phyloP scores from a whole-genome alignment of 129 eudicot species.

The Chrysanthemum makinoi region DNA sequence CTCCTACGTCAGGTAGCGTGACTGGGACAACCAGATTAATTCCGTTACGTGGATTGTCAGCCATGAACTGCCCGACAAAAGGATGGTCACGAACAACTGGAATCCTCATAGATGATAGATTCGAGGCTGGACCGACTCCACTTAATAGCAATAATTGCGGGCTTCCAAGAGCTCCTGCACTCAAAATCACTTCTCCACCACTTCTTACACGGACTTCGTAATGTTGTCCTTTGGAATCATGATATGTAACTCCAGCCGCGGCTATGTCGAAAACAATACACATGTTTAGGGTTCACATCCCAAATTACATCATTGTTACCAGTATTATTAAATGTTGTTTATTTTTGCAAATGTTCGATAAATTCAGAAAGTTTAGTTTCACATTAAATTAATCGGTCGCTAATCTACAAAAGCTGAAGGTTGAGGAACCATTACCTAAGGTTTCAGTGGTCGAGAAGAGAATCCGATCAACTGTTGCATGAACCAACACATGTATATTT shows the following conservation, averaged over 20 bases:
- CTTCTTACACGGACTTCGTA: constrained; percentile 1
- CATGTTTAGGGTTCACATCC: background rate
- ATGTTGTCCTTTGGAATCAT: constrained; percentile 14
- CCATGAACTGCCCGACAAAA: constrained; percentile 20
- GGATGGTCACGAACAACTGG: constrained; percentile 20
- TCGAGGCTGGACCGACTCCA: constrained; percentile 15
- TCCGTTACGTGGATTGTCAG: constrained; percentile 18
- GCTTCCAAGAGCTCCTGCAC: constrained; percentile 36
- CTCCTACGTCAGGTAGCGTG: constrained; percentile 8
- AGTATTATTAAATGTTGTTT: too few species aligned
- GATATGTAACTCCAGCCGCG: constrained; percentile 30
- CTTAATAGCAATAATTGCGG: constrained; percentile 32
- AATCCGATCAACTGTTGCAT: background rate
- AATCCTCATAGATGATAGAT: constrained; percentile 12
- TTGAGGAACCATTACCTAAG: background rate
- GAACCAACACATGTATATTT: background rate
- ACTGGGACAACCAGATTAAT: constrained; percentile 11
- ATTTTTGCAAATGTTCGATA: too few species aligned
- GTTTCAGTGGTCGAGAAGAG: background rate
- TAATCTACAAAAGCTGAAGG: background rate
- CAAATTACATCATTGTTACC: too few species aligned
- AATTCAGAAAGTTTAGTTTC: too few species aligned
- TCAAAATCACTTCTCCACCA: constrained; percentile 30
- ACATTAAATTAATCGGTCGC: background rate
- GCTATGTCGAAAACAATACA: background rate